Evolutionary conservation across 441 rosid species (phyloP).

Genomic region (Isatis lusitanica): DNA sequence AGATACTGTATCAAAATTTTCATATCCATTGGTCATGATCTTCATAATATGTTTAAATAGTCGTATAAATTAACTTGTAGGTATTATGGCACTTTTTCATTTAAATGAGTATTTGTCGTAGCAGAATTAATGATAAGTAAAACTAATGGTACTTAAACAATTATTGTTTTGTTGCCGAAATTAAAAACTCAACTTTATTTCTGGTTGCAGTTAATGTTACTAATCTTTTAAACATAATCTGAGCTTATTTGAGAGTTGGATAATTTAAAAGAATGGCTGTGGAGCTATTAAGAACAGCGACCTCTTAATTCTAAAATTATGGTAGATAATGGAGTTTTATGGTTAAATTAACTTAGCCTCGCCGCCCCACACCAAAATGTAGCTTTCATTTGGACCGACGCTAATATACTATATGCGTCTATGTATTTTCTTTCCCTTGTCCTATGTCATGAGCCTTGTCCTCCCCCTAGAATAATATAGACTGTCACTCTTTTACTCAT

Average conservation of each 20-base stretch:
- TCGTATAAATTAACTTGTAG: neutral
- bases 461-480: constrained; percentile 29
- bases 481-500: constrained; percentile 30
- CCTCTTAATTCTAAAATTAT: constrained; percentile 19
- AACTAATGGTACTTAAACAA: neutral
- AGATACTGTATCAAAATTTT: neutral
- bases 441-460: constrained; percentile 37
- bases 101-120: neutral
- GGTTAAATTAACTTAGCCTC: constrained; percentile 35
- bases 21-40: neutral
- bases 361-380: constrained; percentile 39
- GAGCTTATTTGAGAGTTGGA: neutral
- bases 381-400: constrained; percentile 37
- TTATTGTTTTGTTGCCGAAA: neutral
- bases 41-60: neutral
- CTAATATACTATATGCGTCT: constrained; percentile 7
- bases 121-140: neutral
- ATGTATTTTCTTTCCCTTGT: constrained; percentile 21
- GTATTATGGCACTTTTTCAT: neutral
- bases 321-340: constrained; percentile 21
- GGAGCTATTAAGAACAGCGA: constrained; percentile 19
- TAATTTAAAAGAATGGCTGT: constrained; percentile 15
- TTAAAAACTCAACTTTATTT: neutral
- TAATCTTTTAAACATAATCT: neutral
- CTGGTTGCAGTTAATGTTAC: neutral